Evolutionary conservation across 345 rosid genomes (phyloP).

Genomic region (Salix arbutifolia): DNA sequence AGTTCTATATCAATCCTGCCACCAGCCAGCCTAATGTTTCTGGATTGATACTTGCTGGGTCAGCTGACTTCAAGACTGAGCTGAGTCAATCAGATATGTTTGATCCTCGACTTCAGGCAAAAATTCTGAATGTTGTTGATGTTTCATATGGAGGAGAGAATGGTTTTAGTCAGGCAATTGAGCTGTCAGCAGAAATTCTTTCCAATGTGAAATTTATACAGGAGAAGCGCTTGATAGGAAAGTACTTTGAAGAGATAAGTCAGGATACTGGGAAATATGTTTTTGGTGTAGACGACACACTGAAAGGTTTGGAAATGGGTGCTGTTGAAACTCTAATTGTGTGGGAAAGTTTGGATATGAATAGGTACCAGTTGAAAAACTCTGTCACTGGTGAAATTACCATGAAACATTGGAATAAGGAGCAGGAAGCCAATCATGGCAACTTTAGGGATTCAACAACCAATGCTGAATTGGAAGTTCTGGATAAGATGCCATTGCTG

Average conservation of each 20-base stretch:
- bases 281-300: slow-evolving; percentile 80
- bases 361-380: slow-evolving; percentile 63
- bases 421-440: slow-evolving; percentile 66
- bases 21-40: slow-evolving; percentile 94
- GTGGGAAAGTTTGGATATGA: slow-evolving; percentile 88
- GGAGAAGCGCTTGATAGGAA: slow-evolving; percentile 81
- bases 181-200: slow-evolving; percentile 80
- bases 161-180: slow-evolving; percentile 91
- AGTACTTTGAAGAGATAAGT: slow-evolving; percentile 91
- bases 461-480: slow-evolving; percentile 65
- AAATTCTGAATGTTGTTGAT: slow-evolving; percentile 83
- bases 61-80: slow-evolving; percentile 92
- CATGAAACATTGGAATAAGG: slow-evolving; percentile 69
- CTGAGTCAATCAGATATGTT: slow-evolving; percentile 92
- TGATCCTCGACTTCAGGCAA: slow-evolving; percentile 93
- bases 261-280: slow-evolving; percentile 92
- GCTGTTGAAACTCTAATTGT: slow-evolving; percentile 88
- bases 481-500: slow-evolving; percentile 66
- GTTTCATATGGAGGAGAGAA: slow-evolving; percentile 94
- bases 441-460: slow-evolving; percentile 63
- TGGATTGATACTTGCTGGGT: slow-evolving; percentile 90
- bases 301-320: slow-evolving; percentile 84
- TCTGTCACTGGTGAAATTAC: slow-evolving; percentile 50
- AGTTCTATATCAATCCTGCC: slow-evolving; percentile 77
- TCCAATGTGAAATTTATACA: slow-evolving; percentile 93